phyloP scores from a whole-genome alignment of 768 basidiomycete genomes.

The Cantharellus cinnabarinus region DNA sequence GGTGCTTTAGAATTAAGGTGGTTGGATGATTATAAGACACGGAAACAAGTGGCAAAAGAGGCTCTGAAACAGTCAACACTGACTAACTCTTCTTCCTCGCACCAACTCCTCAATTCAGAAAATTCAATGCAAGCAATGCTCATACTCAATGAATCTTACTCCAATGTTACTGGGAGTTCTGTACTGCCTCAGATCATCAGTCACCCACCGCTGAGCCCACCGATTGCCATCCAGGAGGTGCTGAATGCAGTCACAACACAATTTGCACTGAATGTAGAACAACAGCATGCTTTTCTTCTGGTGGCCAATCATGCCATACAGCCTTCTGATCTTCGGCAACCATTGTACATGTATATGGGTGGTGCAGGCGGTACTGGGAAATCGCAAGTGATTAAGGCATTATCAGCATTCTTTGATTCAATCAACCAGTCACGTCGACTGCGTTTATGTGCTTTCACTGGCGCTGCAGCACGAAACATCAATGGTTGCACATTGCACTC shows the following conservation, averaged over 20 bases:
- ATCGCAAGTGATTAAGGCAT: conserved; percentile 11
- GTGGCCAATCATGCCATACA: not conserved
- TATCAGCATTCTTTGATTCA: conserved; percentile 8
- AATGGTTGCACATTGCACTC: conserved; percentile 11
- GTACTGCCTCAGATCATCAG: no score
- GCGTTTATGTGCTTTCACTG: conserved; percentile 10
- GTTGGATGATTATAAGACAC: not conserved
- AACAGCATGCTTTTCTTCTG: not conserved
- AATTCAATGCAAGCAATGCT: no score
- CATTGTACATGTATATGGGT: conserved; percentile 9
- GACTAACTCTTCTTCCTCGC: no score
- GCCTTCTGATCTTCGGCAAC: not conserved
- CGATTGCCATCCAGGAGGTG: not conserved
- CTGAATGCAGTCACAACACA: not conserved
- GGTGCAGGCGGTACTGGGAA: conserved; percentile 14
- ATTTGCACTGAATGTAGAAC: not conserved
- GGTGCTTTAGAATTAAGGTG: conserved; percentile 10
- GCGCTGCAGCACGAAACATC: conserved; percentile 12
- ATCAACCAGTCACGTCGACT: conserved; percentile 2
- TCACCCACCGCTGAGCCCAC: not conserved
- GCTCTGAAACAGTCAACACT: not conserved
- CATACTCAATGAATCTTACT: no score
- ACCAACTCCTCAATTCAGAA: no score
- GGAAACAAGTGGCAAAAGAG: not conserved
- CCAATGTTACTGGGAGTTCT: no score